A percentile compares a stretch with the other conserved stretches of the same genome.
Evolutionary conservation across 257 asterid genomes (phyloP).

Genomic region (Eustoma russellianum): DNA sequence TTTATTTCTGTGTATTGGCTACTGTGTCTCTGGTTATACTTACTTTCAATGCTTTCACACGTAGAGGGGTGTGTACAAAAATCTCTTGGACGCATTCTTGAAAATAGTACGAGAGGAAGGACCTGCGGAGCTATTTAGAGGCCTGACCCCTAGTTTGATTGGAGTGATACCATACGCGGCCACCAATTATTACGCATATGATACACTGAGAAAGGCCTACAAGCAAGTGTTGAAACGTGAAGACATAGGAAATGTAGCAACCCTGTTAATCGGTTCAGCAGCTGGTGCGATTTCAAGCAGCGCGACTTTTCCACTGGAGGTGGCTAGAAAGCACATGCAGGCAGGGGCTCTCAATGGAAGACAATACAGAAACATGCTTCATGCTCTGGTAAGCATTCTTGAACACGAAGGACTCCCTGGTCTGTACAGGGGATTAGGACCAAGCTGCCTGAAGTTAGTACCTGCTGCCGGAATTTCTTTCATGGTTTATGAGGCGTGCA

Average conservation of each 20-base stretch:
- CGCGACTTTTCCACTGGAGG: slow-evolving; percentile 47
- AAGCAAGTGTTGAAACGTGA: slow-evolving; percentile 23
- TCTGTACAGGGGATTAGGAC: slow-evolving; percentile 40
- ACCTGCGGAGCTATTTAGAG: slow-evolving; percentile 41
- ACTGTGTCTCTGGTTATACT: too few relatives aligned
- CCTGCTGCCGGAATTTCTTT: slow-evolving; percentile 56
- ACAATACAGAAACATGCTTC: slow-evolving; percentile 35
- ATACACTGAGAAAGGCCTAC: slow-evolving; percentile 35
- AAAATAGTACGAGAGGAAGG: slow-evolving; percentile 40
- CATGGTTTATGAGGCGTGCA: slow-evolving; percentile 51
- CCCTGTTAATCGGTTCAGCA: slow-evolving; percentile 45
- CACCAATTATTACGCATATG: slow-evolving; percentile 41
- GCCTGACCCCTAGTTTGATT: slow-evolving; percentile 42
- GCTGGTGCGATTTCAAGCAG: slow-evolving; percentile 51
- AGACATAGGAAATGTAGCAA: slow-evolving; percentile 40
- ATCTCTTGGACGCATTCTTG: slow-evolving; percentile 34
- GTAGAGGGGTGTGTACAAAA: slow-evolving; percentile 44
- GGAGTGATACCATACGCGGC: slow-evolving; percentile 52
- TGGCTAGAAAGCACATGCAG: slow-evolving; percentile 50
- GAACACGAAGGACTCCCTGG: slow-evolving; percentile 40
- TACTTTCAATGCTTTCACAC: not conserved
- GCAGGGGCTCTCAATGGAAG: slow-evolving; percentile 47
- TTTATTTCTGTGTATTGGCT: too few relatives aligned
- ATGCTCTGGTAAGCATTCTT: slow-evolving; percentile 36
- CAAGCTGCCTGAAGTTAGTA: slow-evolving; percentile 46